Evolutionary conservation across 2,329 filamentous ascomycete species (phyloP).

Genomic region (Cercospora beticola): DNA sequence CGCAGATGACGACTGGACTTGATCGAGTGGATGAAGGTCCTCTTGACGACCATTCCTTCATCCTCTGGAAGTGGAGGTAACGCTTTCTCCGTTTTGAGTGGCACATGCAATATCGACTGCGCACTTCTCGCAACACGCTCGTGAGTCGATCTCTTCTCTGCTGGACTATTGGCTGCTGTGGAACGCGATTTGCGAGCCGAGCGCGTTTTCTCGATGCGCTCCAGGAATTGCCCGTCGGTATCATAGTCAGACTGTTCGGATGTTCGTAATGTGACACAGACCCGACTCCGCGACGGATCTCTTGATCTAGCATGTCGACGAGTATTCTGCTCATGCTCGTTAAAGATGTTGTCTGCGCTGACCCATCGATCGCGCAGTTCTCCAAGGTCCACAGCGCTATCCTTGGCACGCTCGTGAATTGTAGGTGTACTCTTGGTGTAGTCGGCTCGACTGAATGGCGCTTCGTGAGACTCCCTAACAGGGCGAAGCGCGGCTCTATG

Average conservation of each 20-base stretch:
- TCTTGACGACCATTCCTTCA: not conserved
- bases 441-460: not conserved
- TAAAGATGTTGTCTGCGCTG: not conserved
- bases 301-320: not conserved
- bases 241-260: not conserved
- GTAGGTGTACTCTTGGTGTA: conserved; percentile 5
- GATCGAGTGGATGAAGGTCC: conserved; percentile 7
- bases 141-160: not conserved
- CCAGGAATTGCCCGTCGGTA: not conserved
- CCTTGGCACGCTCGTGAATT: conserved; percentile 1
- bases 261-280: not conserved
- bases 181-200: not conserved
- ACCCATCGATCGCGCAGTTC: not conserved
- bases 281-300: conserved; percentile 7
- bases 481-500: conserved; percentile 1
- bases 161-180: not conserved
- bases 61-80: conserved; percentile 4
- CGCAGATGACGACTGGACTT: conserved; percentile 7
- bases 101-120: not conserved
- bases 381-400: conserved; percentile 8
- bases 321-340: not conserved
- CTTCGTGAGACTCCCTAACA: not conserved
- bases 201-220: conserved; percentile 1
- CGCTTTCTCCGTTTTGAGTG: not conserved
- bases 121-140: not conserved